phyloP scores from a whole-genome alignment of 441 rosid genomes.

The Gossypium davidsonii region DNA sequence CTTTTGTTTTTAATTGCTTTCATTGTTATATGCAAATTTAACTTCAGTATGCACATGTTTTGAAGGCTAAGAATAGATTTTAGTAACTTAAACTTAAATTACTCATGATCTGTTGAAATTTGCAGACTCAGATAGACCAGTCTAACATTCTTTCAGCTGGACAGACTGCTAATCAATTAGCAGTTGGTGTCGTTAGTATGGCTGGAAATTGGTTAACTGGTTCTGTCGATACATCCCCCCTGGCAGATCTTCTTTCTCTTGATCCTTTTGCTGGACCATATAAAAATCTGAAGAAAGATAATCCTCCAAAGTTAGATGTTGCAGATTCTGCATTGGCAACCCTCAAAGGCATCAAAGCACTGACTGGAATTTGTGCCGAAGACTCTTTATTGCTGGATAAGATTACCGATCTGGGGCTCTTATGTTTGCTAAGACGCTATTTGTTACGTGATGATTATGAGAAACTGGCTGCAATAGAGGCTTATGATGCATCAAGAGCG shows the following conservation, averaged over 20 bases:
- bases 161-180: conserved; percentile 66
- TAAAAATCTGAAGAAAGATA: conserved; percentile 68
- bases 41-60: conserved; percentile 5
- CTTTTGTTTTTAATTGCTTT: conserved; percentile 6
- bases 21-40: conserved; percentile 6
- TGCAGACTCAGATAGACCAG: conserved; percentile 73
- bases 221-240: conserved; percentile 49
- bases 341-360: conserved; percentile 77
- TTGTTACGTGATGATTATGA: conserved; percentile 85
- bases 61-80: conserved; percentile 6
- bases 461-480: conserved; percentile 80
- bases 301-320: conserved; percentile 51
- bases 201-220: conserved; percentile 59
- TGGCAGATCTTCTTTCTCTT: conserved; percentile 79
- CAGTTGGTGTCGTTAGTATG: conserved; percentile 74
- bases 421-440: conserved; percentile 81
- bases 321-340: conserved; percentile 89
- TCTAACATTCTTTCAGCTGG: conserved; percentile 58
- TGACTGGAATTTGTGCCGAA: conserved; percentile 69
- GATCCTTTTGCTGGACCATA: conserved; percentile 72
- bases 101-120: conserved; percentile 17
- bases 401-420: conserved; percentile 59
- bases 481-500: conserved; percentile 84
- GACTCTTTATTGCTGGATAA: conserved; percentile 64
- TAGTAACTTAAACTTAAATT: conserved; percentile 13